Evolutionary conservation across 192 early-diverging fungal species (phyloP), one percentile per base, ranked within the genome.

Genomic region (Chytriomyces hyalinus): DNA sequence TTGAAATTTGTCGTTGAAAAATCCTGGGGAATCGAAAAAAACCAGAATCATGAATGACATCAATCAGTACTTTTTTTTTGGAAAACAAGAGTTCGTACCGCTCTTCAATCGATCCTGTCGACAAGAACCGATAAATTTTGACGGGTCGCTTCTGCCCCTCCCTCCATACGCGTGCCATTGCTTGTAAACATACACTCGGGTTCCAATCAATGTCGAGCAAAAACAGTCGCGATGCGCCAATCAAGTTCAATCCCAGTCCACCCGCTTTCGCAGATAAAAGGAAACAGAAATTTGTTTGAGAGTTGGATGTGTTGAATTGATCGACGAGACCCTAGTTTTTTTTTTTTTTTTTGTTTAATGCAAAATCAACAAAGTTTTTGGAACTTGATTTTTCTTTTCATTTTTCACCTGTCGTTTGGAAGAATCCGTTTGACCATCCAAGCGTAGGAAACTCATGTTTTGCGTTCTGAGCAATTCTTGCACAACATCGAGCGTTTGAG

Each of bases 151-250:
- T 70, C 77, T 89, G 87, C 5, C 87, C 87, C 20, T 87, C 84
- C 26, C 87, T 69, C 88, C 88, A 89, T 6, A 93, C 88, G 24
- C 92, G 80, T 13, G 91, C 91, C 91, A 91, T 91, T 0, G 89
- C 90, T 78, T 71, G 69, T 26, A 67, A 26, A 49, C 72, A 50
- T 4, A 68, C 53, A 28, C 46, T 67, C 5, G 78, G 82, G 70
- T 90, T 90, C 90, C 88, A 91, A 51, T 91, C 89, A 57, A 81
- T 83, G 66, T 89, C 88, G 59, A 84, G 82, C 36, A 86, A 65
- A 4, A 90, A 85, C 63, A 90, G 72, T 7, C 85, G 78, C 15
- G 85, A 84, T 0, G 85, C 91, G 10, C 87, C 87, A 0, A 90
- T 82, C 36, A 91, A 80, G 49, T 92, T 92, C 43, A 90, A 71